Percentiles rank a stretch among this genome's conserved stretches.
These are phyloP conservation scores for Dendrobium nobile DNA, from an alignment of 106 monocot species.

Conservation along the genomic window DNA sequence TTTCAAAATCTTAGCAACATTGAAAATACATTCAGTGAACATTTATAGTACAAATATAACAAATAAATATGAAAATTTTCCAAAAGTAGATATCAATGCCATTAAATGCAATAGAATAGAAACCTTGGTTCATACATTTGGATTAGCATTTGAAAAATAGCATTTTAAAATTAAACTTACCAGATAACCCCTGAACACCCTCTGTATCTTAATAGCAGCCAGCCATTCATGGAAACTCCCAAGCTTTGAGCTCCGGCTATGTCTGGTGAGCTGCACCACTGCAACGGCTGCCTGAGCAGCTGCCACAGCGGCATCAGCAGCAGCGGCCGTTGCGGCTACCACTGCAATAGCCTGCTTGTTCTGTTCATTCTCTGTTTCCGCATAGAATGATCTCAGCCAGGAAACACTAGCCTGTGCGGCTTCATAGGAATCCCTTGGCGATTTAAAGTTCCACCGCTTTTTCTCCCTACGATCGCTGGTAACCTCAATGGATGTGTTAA, in stretches of 20 bases:
- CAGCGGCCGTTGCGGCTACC: slow-evolving; percentile 53
- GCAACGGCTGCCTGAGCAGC: slow-evolving; percentile 56
- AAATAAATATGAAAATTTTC: not conserved
- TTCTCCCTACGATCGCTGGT: slow-evolving; percentile 53
- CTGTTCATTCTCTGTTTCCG: slow-evolving; percentile 27
- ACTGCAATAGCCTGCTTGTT: slow-evolving; percentile 52
- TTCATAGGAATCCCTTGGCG: slow-evolving; percentile 25
- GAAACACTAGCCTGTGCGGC: slow-evolving; percentile 22
- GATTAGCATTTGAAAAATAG: not conserved
- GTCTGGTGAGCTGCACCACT: slow-evolving; percentile 50
- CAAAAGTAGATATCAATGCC: not conserved
- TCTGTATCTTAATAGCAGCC: slow-evolving; percentile 53
- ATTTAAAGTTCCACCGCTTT: slow-evolving; percentile 79
- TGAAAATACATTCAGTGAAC: not conserved
- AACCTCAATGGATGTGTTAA: slow-evolving; percentile 57
- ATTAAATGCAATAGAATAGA: not conserved
- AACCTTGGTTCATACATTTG: not conserved
- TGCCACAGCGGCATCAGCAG: slow-evolving; percentile 52
- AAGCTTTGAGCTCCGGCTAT: slow-evolving; percentile 28
- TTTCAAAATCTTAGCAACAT: not conserved
- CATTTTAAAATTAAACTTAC: slow-evolving; percentile 14
- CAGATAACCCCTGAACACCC: slow-evolving; percentile 54
- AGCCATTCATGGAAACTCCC: slow-evolving; percentile 20
- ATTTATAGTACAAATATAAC: not conserved
- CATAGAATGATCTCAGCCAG: slow-evolving; percentile 64